These are phyloP conservation scores for Bolboschoenoplectus hybrid DNA, from an alignment of 202 grass and related monocot genomes.

Conservation along the genomic window DNA sequence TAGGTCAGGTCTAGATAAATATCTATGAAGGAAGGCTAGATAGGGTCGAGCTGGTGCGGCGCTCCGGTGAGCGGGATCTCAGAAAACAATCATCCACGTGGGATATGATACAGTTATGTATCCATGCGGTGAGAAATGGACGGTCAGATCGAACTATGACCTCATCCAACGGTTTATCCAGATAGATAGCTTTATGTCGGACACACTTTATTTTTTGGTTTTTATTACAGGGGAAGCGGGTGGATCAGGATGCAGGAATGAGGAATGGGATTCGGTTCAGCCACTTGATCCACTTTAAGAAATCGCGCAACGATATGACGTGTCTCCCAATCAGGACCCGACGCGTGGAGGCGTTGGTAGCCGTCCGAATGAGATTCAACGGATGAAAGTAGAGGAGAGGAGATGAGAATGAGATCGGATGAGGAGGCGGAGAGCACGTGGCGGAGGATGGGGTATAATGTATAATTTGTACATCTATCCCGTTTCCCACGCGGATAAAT, in stretches of 20 bases:
- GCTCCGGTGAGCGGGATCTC: neutral
- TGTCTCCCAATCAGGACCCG: neutral
- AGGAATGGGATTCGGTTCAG: constrained; percentile 18
- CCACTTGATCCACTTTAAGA: neutral
- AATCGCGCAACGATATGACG: neutral
- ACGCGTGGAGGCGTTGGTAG: neutral
- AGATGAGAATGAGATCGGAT: neutral
- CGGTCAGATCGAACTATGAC: neutral
- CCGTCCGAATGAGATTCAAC: neutral
- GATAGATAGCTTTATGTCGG: neutral
- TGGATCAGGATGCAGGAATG: too few relatives aligned
- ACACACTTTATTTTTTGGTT: neutral
- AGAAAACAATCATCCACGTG: neutral
- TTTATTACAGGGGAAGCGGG: neutral
- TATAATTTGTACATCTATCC: too few relatives aligned
- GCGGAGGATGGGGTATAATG: neutral
- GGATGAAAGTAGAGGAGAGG: neutral
- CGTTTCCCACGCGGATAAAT: neutral
- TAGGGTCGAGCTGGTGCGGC: neutral
- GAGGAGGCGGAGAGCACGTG: neutral
- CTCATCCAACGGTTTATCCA: neutral
- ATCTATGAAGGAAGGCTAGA: neutral
- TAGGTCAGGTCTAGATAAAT: neutral
- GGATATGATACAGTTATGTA: neutral
- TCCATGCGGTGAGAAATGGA: neutral